Evolutionary conservation across 352 stramenopile species (phyloP).

Genomic region (Phytophthora pinifolia): DNA sequence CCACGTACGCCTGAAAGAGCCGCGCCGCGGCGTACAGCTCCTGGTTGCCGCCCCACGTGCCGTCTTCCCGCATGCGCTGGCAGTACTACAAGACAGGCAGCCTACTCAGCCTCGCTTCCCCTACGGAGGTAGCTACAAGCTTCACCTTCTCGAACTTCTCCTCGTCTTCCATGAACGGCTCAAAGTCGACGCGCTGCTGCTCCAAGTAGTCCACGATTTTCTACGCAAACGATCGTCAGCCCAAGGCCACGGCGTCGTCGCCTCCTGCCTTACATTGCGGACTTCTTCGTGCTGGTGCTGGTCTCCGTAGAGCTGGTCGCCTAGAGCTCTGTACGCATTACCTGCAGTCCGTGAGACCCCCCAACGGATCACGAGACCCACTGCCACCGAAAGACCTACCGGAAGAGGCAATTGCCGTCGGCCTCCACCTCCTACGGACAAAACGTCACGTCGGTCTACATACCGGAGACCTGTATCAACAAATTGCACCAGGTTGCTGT

Average conservation of each 20-base stretch:
- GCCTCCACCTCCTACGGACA: slow-evolving; percentile 65
- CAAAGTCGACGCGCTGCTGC: slow-evolving; percentile 69
- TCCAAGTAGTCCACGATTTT: slow-evolving; percentile 75
- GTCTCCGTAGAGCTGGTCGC: slow-evolving; percentile 75
- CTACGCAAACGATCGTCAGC: slow-evolving; percentile 24
- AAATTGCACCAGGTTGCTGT: no score
- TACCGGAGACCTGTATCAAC: neutral
- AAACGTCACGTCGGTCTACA: slow-evolving; percentile 3
- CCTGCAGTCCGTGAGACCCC: slow-evolving; percentile 9
- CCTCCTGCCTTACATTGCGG: slow-evolving; percentile 42
- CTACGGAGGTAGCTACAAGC: neutral
- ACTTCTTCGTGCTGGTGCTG: slow-evolving; percentile 66
- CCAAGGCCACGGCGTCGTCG: neutral
- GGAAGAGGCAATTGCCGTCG: slow-evolving; percentile 85
- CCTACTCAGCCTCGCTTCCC: neutral
- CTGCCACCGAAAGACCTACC: slow-evolving; percentile 31
- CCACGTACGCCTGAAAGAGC: slow-evolving; percentile 73
- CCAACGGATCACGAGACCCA: neutral
- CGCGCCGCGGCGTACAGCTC: slow-evolving; percentile 74
- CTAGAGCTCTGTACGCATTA: slow-evolving; percentile 45
- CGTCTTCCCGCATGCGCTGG: slow-evolving; percentile 73
- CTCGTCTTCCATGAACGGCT: slow-evolving; percentile 89
- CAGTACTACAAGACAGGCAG: slow-evolving; percentile 52
- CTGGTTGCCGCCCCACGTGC: slow-evolving; percentile 83
- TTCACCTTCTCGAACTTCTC: slow-evolving; percentile 83